Evolutionary conservation across 2,329 filamentous ascomycete species (phyloP).

Genomic region (Sphaceloma murrayae): DNA sequence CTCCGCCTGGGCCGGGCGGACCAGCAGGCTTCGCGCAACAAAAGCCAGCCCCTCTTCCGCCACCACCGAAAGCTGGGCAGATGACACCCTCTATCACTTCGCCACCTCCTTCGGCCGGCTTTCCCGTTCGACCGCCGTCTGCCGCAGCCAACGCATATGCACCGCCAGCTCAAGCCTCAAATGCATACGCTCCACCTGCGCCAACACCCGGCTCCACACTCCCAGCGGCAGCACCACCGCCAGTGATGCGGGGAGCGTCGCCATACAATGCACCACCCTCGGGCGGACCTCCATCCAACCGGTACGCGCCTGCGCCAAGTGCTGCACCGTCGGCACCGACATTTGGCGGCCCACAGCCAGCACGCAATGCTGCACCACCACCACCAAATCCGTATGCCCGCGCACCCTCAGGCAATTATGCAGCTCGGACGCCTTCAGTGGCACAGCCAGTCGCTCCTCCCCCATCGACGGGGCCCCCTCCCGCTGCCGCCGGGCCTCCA

Average conservation of each 20-base stretch:
- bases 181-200: conserved; percentile 25
- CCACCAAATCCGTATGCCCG: conserved; percentile 37
- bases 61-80: conserved; percentile 71
- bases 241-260: conserved; percentile 64
- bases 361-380: conserved; percentile 37
- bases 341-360: conserved; percentile 29
- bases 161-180: conserved; percentile 38
- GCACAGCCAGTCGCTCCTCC: conserved; percentile 5
- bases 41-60: conserved; percentile 62
- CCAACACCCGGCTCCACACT: conserved; percentile 35
- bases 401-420: conserved; percentile 16
- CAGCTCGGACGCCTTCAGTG: conserved; percentile 12
- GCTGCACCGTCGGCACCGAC: conserved; percentile 37
- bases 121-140: conserved; percentile 41
- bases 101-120: conserved; percentile 48
- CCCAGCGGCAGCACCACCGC: conserved; percentile 42
- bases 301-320: conserved; percentile 62
- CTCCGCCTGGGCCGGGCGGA: conserved; percentile 45
- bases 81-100: conserved; percentile 60
- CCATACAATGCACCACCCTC: conserved; percentile 75
- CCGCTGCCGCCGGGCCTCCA: conserved; percentile 30
- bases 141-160: conserved; percentile 55
- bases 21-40: conserved; percentile 49
- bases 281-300: conserved; percentile 57
- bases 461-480: conserved; percentile 36